Conservation (phyloP, 306 rosid species). For the Glycine soja region DNA sequence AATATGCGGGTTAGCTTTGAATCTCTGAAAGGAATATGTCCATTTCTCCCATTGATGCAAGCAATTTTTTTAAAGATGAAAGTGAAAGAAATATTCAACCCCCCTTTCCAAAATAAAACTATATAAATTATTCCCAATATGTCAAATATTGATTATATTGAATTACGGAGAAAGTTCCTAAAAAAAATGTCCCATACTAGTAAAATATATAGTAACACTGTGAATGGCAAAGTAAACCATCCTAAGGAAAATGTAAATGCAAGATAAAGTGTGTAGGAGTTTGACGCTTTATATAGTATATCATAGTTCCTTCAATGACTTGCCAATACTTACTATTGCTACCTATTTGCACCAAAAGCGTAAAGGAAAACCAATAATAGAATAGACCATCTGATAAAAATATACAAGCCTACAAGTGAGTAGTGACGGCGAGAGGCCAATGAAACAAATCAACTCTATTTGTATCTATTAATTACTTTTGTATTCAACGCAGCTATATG, state of each 20-base stretch:
- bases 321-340: neutral
- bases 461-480: neutral
- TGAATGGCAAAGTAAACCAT: neutral
- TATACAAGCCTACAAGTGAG: constrained; percentile 9
- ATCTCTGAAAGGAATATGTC: constrained; percentile 97
- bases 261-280: constrained; percentile 11
- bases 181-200: constrained; percentile 2
- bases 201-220: neutral
- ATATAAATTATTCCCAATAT: neutral
- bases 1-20: constrained; percentile 98
- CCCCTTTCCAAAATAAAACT: neutral
- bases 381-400: constrained; percentile 9
- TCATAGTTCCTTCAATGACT: neutral
- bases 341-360: constrained; percentile 5
- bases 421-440: constrained; percentile 4
- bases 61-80: constrained; percentile 39
- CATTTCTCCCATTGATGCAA: constrained; percentile 96
- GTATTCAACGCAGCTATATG: neutral
- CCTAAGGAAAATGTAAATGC: neutral
- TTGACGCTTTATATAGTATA: constrained; percentile 21
- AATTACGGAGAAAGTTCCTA: neutral
- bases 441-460: neutral
- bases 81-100: constrained; percentile 20
- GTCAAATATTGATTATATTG: neutral
- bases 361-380: neutral